Conservation (phyloP, 208 protist genomes). For the Wallacemonas rigidus region DNA sequence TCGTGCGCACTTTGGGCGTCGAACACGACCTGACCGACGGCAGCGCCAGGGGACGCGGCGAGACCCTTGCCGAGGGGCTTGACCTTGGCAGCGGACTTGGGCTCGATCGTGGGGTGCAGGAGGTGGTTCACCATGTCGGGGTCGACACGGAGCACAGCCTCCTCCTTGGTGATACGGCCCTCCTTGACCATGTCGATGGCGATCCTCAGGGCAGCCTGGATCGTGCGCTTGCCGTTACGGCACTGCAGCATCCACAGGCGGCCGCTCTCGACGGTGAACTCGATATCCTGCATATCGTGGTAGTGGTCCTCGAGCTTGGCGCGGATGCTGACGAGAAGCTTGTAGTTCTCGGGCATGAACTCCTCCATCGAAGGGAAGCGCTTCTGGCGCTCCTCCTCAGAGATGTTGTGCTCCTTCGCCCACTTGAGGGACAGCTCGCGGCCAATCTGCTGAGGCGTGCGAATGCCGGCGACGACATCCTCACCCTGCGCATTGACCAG, state of each 20-base stretch:
- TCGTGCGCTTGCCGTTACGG: slow-evolving; percentile 94
- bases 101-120: slow-evolving; percentile 89
- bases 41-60: slow-evolving; percentile 92
- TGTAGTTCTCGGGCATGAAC: slow-evolving; percentile 85
- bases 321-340: slow-evolving; percentile 82
- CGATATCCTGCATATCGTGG: slow-evolving; percentile 96
- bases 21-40: slow-evolving; percentile 92
- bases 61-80: slow-evolving; percentile 91
- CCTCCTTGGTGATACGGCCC: slow-evolving; percentile 89
- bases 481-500: slow-evolving; percentile 96
- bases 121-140: slow-evolving; percentile 87
- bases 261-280: slow-evolving; percentile 96
- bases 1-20: slow-evolving; percentile 69
- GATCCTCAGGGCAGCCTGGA: slow-evolving; percentile 85
- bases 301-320: slow-evolving; percentile 90
- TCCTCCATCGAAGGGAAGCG: slow-evolving; percentile 86
- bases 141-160: slow-evolving; percentile 87
- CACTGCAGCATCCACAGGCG: slow-evolving; percentile 96
- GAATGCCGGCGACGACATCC: slow-evolving; percentile 96
- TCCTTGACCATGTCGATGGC: slow-evolving; percentile 93
- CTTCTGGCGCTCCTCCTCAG: slow-evolving; percentile 58
- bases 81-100: slow-evolving; percentile 38
- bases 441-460: slow-evolving; percentile 91
- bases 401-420: slow-evolving; percentile 72
- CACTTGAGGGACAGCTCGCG: slow-evolving; percentile 57